Base-by-base conservation (phyloP, 306 rosid species). In the Trifolium fragiferum region DNA sequence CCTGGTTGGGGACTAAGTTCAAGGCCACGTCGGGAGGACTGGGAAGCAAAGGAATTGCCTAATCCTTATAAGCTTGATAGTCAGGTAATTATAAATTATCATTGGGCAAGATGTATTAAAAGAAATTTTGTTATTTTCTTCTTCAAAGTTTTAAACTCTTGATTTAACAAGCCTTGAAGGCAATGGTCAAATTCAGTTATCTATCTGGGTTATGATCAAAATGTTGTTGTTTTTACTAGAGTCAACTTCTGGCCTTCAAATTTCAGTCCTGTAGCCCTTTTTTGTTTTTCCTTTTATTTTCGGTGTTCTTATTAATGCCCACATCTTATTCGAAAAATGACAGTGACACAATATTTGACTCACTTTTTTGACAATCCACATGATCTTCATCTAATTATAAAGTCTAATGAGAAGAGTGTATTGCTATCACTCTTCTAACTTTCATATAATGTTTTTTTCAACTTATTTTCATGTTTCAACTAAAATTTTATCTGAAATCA, bases 1-100 rank as follows among this genome's bases (percentile, higher is more conserved):
- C 98, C 98, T 63, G 97, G 98, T 79, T 93, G 98, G 98, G 98
- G 97, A 82, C 80, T 91, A 64, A 91, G 90, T 60, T 87, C 97
- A 82, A 88, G 98, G 83, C 86, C 74, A 0, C 81, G 85, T 13
- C 84, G 77, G 55, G 93, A 82, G 79, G 91, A 88, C 58, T 93
- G 98, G 98, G 97, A 87, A 87, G 96, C 86, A 78, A 85, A 88
- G 25, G 90, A 88, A 68, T 78, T 88, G 90, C 88, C 90, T 53
- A 93, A 93, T 85, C 98, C 98, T 33, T 93, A 89, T 81, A 88
- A 80, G 82, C 93, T 93, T 77, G 98, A 93, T 63, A 86, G 76
- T 72, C 98, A 93, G 92, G 98, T 93, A 73, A 73, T 58, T 79
- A 74, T 18, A 27, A 25, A 58, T 66, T 76, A 35, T 46, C 54